A percentile compares a stretch with the other conserved stretches of the same genome.
These are phyloP conservation scores for Apostasia ramifera DNA, from an alignment of 106 monocot species.

Conservation along the genomic window DNA sequence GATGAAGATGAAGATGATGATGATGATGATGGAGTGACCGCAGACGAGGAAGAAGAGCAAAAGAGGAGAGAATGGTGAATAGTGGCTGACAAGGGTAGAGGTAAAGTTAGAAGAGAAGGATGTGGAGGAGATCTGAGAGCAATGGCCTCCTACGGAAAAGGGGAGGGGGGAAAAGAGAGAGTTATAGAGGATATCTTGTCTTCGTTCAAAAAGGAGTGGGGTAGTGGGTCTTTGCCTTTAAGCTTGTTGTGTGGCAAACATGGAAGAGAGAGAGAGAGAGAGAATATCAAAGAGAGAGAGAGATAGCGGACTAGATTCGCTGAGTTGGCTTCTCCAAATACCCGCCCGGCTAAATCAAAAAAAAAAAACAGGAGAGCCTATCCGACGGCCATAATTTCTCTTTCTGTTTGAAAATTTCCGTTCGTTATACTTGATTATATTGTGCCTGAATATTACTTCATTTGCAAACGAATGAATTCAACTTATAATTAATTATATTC, in stretches of 20 bases:
- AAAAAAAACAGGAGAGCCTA: neutral
- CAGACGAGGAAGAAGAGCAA: neutral
- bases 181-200: conserved; percentile 8
- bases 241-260: too few relatives aligned
- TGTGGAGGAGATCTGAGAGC: neutral
- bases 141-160: conserved; percentile 4
- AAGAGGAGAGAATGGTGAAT: too few relatives aligned
- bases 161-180: neutral
- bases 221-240: conserved; percentile 4
- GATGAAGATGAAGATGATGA: neutral
- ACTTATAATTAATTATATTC: too few relatives aligned
- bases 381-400: neutral
- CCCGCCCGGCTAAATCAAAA: too few relatives aligned
- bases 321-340: too few relatives aligned
- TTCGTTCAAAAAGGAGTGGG: neutral
- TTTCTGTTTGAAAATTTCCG: neutral
- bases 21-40: too few relatives aligned
- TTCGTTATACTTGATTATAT: too few relatives aligned
- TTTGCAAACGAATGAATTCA: too few relatives aligned
- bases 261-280: neutral
- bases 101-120: neutral
- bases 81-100: neutral
- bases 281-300: conserved; percentile 1
- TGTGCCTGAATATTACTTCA: too few relatives aligned
- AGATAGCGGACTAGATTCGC: neutral